A percentile compares a stretch with the other conserved stretches of the same genome.
Conservation (phyloP, 495 filamentous ascomycete species). For the Annulohypoxylon stygium region DNA sequence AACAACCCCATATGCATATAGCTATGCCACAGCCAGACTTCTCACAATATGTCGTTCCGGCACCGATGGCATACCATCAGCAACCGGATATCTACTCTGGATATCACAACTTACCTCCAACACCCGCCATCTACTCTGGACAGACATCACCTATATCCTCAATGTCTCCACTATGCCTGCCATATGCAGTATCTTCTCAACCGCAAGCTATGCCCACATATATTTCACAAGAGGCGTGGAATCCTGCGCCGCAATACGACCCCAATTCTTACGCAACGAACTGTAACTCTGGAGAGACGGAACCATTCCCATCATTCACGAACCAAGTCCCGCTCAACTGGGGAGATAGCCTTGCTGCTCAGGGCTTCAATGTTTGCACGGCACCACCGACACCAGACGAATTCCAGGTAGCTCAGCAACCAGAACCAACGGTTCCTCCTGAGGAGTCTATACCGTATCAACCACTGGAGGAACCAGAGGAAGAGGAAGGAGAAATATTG, state of each 20-base stretch:
- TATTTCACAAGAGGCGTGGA: conserved; percentile 45
- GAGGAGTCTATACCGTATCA: conserved; percentile 63
- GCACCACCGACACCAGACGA: conserved; percentile 73
- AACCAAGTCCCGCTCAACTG: conserved; percentile 52
- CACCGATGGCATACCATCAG: conserved; percentile 51
- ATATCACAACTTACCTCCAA: conserved; percentile 58
- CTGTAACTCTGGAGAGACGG: conserved; percentile 27
- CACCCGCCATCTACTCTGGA: conserved; percentile 58
- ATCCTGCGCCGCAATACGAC: conserved; percentile 32
- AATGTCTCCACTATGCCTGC: conserved; percentile 59
- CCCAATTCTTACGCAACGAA: conserved; percentile 25
- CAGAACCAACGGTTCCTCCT: conserved; percentile 55
- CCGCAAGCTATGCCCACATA: conserved; percentile 41
- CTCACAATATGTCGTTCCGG: conserved; percentile 50
- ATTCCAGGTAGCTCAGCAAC: conserved; percentile 65
- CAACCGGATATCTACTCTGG: conserved; percentile 52
- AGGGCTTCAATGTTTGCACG: conserved; percentile 55
- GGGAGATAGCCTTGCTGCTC: conserved; percentile 55
- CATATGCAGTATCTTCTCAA: conserved; percentile 48
- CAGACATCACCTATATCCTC: conserved; percentile 60
- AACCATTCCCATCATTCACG: conserved; percentile 41
- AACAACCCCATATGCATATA: conserved; percentile 54
- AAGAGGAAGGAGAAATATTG: conserved; percentile 74
- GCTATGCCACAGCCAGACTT: conserved; percentile 51
- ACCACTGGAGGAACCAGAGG: conserved; percentile 56